Base-by-base conservation (phyloP, 2,329 filamentous ascomycete species). In the Aspergillus fijiensis region DNA sequence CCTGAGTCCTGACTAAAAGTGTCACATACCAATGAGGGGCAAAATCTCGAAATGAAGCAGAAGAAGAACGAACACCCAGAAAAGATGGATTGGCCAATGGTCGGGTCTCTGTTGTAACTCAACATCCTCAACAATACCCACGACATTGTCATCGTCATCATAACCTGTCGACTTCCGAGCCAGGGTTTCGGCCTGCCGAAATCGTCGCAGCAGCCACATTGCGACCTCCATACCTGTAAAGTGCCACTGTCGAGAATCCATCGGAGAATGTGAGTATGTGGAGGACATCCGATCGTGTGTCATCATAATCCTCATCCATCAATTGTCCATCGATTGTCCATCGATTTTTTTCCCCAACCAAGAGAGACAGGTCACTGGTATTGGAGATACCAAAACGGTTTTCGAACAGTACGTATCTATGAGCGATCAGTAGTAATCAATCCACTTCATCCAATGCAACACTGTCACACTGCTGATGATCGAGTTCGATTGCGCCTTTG, bases 1-100 rank as follows among this genome's bases (percentile, higher is more conserved):
- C 27, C 27, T 10, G 27, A 29, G 27, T 29, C 2, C 9, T 29
- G 27, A 9, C 27, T 29, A 29, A 52, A 45, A n/a, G 61, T 65
- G 63, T 64, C 61, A 63, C 61, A 59, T 64, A 59, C 62, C 62
- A 60, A 55, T 45, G 16, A 45, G n/a, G 39, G 39, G 39, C n/a
- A 31, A 14, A 14, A 27, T 9, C 27, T 29, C 19, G 27, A 19
- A 19, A 16, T 29, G 10, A 33, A 52, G 51, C 11, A 29, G 14
- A 27, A 23, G 25, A 49, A 51, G 29, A 23, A 33, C 29, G 12
- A 21, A 33, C 14, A 35, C 14, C 27, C 33, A 42, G 29, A 42
- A 49, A 29, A 23, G n/a, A 31, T 29, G 7, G 7, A 29, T 29
- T 9, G 3, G 27, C 27, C 27, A 29, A 29, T 7, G 27, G 25